Evolutionary conservation across 2,329 filamentous ascomycete species (phyloP).

Genomic region (Colletotrichum tanaceti): DNA sequence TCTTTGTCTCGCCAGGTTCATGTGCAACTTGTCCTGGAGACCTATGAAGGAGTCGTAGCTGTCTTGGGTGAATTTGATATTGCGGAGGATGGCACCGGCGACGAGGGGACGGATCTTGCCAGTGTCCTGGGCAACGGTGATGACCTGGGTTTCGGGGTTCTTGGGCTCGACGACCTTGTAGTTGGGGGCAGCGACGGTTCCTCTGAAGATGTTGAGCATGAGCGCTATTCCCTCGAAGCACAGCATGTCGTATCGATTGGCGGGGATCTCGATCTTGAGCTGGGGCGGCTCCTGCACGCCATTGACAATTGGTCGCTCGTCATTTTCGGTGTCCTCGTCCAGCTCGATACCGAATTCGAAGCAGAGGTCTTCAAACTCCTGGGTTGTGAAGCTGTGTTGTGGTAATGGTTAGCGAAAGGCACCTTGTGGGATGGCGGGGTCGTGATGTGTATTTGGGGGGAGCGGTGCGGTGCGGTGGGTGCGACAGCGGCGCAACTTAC

Average conservation of each 20-base stretch:
- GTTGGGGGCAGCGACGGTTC: constrained; percentile 78
- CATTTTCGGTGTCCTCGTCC: constrained; percentile 90
- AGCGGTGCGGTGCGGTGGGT: constrained; percentile 6
- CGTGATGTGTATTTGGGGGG: constrained; percentile 15
- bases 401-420: constrained; percentile 37
- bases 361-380: constrained; percentile 96
- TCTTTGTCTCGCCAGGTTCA: constrained; percentile 91
- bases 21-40: constrained; percentile 97
- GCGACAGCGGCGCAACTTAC: constrained; percentile 62
- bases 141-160: constrained; percentile 79
- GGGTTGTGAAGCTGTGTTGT: constrained; percentile 84
- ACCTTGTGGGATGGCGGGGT: constrained; percentile 35
- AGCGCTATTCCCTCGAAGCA: constrained; percentile 97
- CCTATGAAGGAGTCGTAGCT: constrained; percentile 97
- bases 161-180: constrained; percentile 80
- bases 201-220: constrained; percentile 95
- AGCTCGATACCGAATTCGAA: constrained; percentile 99
- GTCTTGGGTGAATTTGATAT: constrained; percentile 90
- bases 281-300: constrained; percentile 88
- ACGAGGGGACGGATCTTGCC: constrained; percentile 86
- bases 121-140: constrained; percentile 82
- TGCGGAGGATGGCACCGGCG: constrained; percentile 87
- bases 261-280: constrained; percentile 97
- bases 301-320: constrained; percentile 78
- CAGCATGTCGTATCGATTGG: constrained; percentile 94